Percentiles rank a stretch among this genome's conserved stretches.
Evolutionary conservation across 129 eudicot genomes (phyloP).

Genomic region (Escallonia herrerae): DNA sequence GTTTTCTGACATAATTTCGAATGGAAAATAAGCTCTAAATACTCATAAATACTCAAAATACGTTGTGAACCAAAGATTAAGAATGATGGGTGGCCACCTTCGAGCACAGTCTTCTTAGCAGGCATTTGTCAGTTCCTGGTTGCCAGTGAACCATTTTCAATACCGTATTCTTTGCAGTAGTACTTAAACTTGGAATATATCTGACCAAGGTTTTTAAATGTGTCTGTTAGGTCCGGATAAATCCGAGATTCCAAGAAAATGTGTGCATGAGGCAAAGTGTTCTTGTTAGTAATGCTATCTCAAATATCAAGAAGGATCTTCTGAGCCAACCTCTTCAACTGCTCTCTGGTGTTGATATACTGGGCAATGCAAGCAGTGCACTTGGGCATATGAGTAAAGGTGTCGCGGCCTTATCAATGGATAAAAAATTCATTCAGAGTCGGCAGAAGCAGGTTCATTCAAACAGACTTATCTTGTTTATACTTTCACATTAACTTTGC

Average conservation of each 20-base stretch:
- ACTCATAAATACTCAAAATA: too few species aligned
- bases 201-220: background rate
- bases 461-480: background rate
- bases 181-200: background rate
- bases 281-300: conserved; percentile 56
- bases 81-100: too few species aligned
- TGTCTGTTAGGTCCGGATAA: conserved; percentile 58
- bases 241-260: conserved; percentile 78
- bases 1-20: too few species aligned
- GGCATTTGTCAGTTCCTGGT: background rate
- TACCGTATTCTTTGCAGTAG: too few species aligned
- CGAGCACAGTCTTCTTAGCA: too few species aligned
- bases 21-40: too few species aligned
- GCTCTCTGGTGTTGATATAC: conserved; percentile 94
- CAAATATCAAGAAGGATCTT: conserved; percentile 79
- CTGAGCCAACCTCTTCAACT: conserved; percentile 96
- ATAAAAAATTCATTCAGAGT: conserved; percentile 93
- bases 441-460: conserved; percentile 77
- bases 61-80: too few species aligned
- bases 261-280: conserved; percentile 80
- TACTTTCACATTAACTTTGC: background rate
- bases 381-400: conserved; percentile 99
- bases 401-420: conserved; percentile 98
- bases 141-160: background rate
- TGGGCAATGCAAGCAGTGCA: conserved; percentile 99